Percentiles rank a stretch among this genome's conserved stretches.
Conservation (phyloP, 2,329 filamentous ascomycete genomes). For the Atkinsonella hypoxylon region DNA sequence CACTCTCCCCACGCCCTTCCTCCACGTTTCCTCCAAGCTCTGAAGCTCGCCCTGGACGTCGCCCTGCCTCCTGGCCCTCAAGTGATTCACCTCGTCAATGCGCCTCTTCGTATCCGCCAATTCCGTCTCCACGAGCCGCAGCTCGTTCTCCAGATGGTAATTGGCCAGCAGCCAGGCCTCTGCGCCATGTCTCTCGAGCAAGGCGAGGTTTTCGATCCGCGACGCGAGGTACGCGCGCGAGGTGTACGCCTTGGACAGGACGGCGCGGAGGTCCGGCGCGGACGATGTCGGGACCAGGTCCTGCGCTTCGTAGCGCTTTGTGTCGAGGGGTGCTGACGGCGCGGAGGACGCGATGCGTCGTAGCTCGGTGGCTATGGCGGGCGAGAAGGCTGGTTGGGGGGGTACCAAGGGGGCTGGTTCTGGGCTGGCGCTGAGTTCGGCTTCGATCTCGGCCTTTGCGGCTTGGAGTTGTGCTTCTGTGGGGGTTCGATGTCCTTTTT, state of each 20-base stretch:
- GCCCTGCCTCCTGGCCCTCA: constrained; percentile 58
- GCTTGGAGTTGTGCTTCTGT: constrained; percentile 49
- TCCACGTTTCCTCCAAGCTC: constrained; percentile 68
- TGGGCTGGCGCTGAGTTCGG: constrained; percentile 34
- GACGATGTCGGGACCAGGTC: constrained; percentile 29
- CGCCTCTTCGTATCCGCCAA: constrained; percentile 55
- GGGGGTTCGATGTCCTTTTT: constrained; percentile 67
- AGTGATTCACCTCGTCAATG: constrained; percentile 61
- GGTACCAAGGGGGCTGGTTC: not conserved
- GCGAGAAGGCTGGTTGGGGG: not conserved
- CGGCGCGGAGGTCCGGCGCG: constrained; percentile 40
- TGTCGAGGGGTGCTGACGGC: constrained; percentile 50
- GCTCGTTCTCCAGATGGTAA: constrained; percentile 60
- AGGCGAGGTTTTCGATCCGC: constrained; percentile 45
- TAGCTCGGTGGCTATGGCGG: not conserved
- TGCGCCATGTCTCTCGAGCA: constrained; percentile 74
- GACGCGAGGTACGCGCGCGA: constrained; percentile 37
- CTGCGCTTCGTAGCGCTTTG: constrained; percentile 71
- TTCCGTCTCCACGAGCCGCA: constrained; percentile 57
- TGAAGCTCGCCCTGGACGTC: constrained; percentile 60
- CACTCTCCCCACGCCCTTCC: constrained; percentile 61
- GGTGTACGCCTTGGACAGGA: constrained; percentile 43
- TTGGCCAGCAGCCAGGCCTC: constrained; percentile 90
- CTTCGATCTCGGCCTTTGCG: constrained; percentile 56
- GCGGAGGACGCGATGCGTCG: constrained; percentile 39